These are phyloP conservation scores for Picea abies DNA, from an alignment of 83 land plant genomes.

Conservation along the genomic window DNA sequence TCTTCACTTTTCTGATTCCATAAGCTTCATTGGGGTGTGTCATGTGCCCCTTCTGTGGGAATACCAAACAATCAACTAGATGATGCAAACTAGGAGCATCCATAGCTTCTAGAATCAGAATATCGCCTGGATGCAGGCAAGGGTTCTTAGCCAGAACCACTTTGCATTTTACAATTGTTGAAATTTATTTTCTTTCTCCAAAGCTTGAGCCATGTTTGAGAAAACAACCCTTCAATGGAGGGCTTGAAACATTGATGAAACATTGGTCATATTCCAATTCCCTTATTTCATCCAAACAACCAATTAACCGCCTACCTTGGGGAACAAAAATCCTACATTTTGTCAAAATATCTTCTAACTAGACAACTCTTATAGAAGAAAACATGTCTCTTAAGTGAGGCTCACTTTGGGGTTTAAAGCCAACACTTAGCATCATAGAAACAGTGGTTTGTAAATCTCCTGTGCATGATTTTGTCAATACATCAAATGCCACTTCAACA, in stretches of 20 bases:
- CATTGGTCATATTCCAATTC: constrained; percentile 80
- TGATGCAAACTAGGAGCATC: constrained; percentile 26
- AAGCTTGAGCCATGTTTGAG: constrained; percentile 47
- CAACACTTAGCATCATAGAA: constrained; percentile 77
- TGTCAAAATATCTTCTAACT: constrained; percentile 58
- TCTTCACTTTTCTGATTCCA: constrained; percentile 30
- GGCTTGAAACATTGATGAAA: constrained; percentile 68
- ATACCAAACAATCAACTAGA: constrained; percentile 87
- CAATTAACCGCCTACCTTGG: constrained; percentile 81
- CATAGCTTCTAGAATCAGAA: constrained; percentile 81
- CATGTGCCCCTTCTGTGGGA: constrained; percentile 85
- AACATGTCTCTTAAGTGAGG: constrained; percentile 54
- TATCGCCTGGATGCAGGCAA: constrained; percentile 96
- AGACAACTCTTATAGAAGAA: constrained; percentile 38
- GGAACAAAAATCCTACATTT: constrained; percentile 81
- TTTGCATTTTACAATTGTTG: constrained; percentile 54
- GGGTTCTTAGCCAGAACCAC: constrained; percentile 94
- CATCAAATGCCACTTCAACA: constrained; percentile 55
- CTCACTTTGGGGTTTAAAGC: constrained; percentile 72
- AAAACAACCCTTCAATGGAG: constrained; percentile 45
- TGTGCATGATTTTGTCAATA: constrained; percentile 37
- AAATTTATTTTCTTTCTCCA: constrained; percentile 19
- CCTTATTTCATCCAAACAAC: constrained; percentile 84
- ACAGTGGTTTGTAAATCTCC: constrained; percentile 47
- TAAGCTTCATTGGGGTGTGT: constrained; percentile 90